Conservation (phyloP, 129 eudicot genomes). For the Ambrosia trifida region DNA sequence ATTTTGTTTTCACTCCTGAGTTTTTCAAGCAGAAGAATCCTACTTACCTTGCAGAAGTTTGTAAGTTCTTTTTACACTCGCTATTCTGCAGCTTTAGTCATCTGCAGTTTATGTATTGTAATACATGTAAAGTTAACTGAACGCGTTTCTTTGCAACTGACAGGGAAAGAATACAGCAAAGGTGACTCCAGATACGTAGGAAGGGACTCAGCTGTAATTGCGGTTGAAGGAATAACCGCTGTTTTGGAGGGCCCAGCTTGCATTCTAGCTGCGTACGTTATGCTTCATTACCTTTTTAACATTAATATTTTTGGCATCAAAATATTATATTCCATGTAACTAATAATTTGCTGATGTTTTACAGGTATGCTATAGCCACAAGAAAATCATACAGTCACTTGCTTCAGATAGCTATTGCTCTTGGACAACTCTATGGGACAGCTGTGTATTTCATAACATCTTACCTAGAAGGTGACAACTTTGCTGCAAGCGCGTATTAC, state of each 20-base stretch:
- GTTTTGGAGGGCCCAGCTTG: conserved; percentile 88
- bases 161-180: conserved; percentile 99
- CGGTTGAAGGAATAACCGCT: conserved; percentile 83
- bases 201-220: conserved; percentile 63
- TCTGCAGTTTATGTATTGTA: background rate
- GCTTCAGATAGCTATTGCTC: conserved; percentile 71
- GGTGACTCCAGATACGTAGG: conserved; percentile 91
- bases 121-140: background rate
- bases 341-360: conserved; percentile 4
- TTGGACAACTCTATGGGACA: conserved; percentile 92
- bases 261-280: conserved; percentile 76
- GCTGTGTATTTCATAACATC: conserved; percentile 70
- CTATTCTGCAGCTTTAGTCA: background rate
- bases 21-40: conserved; percentile 66
- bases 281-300: background rate
- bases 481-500: conserved; percentile 49
- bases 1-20: conserved; percentile 80
- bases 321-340: background rate
- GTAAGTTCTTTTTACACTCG: conserved; percentile 43
- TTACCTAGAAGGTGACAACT: conserved; percentile 75
- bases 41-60: conserved; percentile 82
- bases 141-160: background rate
- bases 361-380: conserved; percentile 89
- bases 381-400: conserved; percentile 72
- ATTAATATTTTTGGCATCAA: background rate